Conservation (phyloP, 2,329 filamentous ascomycete genomes). For the Paramyrothecium roridum region DNA sequence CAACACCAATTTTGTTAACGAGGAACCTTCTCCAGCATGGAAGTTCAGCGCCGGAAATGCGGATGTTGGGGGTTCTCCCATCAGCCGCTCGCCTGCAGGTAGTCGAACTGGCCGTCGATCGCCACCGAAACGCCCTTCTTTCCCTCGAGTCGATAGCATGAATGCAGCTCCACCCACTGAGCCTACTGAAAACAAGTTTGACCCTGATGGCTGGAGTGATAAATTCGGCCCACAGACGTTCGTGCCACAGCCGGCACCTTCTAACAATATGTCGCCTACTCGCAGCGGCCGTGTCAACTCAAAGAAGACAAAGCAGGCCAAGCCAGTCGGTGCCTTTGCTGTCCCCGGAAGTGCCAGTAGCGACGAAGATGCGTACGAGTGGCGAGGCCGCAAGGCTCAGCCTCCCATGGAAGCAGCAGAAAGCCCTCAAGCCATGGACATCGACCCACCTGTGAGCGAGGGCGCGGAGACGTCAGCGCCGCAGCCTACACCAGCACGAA, state of each 20-base stretch:
- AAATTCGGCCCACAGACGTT: conserved; percentile 55
- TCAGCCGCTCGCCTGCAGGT: conserved; percentile 32
- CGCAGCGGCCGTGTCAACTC: conserved; percentile 41
- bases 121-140: conserved; percentile 25
- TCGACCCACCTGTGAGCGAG: conserved; percentile 48
- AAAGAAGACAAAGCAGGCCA: conserved; percentile 60
- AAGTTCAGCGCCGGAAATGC: conserved; percentile 50
- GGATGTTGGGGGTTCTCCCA: conserved; percentile 21
- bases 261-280: conserved; percentile 40
- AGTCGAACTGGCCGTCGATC: conserved; percentile 38
- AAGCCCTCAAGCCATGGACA: conserved; percentile 63
- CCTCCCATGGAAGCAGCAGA: conserved; percentile 24
- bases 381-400: conserved; percentile 30
- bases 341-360: conserved; percentile 46
- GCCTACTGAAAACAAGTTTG: conserved; percentile 32
- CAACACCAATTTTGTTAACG: conserved; percentile 56
- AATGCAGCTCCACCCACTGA: conserved; percentile 15
- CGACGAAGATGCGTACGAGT: conserved; percentile 34
- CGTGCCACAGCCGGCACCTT: conserved; percentile 38
- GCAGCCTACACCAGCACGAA: conserved; percentile 34
- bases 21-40: conserved; percentile 42
- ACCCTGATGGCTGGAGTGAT: conserved; percentile 51
- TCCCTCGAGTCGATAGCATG: conserved; percentile 13
- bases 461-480: conserved; percentile 13
- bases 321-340: conserved; percentile 42